A percentile compares a stretch with the other conserved stretches of the same genome.
phyloP scores from a whole-genome alignment of 164 flowering plant genomes.

The Echeveria elegans region DNA sequence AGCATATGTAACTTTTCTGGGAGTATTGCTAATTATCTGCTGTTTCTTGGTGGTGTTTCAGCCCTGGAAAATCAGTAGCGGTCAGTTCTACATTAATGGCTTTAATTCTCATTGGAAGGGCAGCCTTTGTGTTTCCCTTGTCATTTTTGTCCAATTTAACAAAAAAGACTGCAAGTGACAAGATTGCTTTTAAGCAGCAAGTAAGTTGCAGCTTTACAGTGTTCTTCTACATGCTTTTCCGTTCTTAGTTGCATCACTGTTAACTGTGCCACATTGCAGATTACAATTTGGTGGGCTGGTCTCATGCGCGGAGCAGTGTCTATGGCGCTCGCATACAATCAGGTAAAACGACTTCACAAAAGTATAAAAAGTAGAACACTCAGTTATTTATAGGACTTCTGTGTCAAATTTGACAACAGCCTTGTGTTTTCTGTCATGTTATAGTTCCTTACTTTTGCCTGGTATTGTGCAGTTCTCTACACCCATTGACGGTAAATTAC shows the following conservation, averaged over 20 bases:
- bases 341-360: constrained; percentile 21
- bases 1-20: background rate
- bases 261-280: constrained; percentile 20
- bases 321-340: constrained; percentile 65
- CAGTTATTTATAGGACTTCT: background rate
- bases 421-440: background rate
- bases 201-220: constrained; percentile 16
- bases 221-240: background rate
- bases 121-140: constrained; percentile 53
- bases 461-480: constrained; percentile 54
- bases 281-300: constrained; percentile 73
- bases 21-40: background rate
- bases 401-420: background rate
- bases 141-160: constrained; percentile 49
- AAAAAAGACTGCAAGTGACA: constrained; percentile 28
- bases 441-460: constrained; percentile 5
- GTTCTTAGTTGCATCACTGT: background rate
- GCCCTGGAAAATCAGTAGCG: constrained; percentile 43
- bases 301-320: constrained; percentile 74
- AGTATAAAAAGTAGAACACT: background rate
- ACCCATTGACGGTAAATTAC: constrained; percentile 57
- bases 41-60: constrained; percentile 11
- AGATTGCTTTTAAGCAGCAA: constrained; percentile 37
- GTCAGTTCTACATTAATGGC: constrained; percentile 45
- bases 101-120: constrained; percentile 43